A percentile compares a stretch with the other conserved stretches of the same genome.
Evolutionary conservation across 2,329 filamentous ascomycete genomes (phyloP).

Genomic region (Alternaria panax): DNA sequence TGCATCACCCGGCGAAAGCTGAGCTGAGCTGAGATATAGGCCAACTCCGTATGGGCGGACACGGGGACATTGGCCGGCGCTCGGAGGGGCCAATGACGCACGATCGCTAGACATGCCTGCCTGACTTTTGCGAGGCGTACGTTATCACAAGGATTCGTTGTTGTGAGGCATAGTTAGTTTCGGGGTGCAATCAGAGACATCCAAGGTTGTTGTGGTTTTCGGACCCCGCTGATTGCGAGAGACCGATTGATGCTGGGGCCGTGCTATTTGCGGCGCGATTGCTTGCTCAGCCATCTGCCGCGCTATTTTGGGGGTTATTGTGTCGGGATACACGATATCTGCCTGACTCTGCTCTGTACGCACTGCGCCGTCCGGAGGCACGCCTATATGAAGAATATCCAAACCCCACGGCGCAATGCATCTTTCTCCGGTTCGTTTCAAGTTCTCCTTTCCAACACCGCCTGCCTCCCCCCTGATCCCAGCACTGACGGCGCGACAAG

Average conservation of each 20-base stretch:
- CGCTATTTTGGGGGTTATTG: constrained; percentile 6
- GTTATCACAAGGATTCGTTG: neutral
- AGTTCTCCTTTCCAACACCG: neutral
- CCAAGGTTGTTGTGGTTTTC: constrained; percentile 5
- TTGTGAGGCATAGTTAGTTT: neutral
- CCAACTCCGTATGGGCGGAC: constrained; percentile 3
- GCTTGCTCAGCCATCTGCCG: constrained; percentile 8
- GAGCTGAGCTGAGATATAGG: constrained; percentile 14
- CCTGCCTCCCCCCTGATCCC: neutral
- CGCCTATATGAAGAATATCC: neutral
- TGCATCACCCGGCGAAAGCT: constrained; percentile 11
- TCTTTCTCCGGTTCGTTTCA: neutral
- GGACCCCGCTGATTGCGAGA: neutral
- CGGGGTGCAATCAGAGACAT: constrained; percentile 5
- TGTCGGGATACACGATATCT: constrained; percentile 1
- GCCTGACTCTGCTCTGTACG: neutral
- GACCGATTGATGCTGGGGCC: constrained; percentile 1
- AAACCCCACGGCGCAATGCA: neutral
- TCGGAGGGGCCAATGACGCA: neutral
- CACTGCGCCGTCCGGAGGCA: constrained; percentile 5
- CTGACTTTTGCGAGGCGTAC: neutral
- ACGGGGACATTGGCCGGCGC: neutral
- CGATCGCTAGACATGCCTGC: neutral
- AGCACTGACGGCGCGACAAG: neutral
- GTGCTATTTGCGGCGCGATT: constrained; percentile 13